These are phyloP conservation scores for Fusarium sp. DNA, from an alignment of 2,329 filamentous ascomycete species.

Conservation along the genomic window DNA sequence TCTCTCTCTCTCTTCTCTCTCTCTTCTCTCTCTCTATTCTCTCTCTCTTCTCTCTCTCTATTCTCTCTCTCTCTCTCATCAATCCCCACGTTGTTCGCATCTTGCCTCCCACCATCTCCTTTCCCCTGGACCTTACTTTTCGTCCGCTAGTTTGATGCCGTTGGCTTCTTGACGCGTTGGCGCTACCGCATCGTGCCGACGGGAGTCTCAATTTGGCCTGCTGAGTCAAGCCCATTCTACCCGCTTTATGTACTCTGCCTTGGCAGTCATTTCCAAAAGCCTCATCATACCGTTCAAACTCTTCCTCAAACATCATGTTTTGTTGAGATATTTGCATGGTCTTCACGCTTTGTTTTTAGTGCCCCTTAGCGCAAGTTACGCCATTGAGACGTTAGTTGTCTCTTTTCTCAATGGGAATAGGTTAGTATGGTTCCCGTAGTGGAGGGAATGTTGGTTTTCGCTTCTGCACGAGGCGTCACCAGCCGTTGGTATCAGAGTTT, in stretches of 20 bases:
- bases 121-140: slow-evolving; percentile 5
- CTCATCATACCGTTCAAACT: neutral
- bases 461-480: neutral
- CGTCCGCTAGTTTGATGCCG: neutral
- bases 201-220: neutral
- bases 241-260: neutral
- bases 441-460: neutral
- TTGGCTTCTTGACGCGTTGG: neutral
- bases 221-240: neutral
- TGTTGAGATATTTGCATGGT: neutral
- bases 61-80: neutral
- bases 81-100: slow-evolving; percentile 8
- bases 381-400: slow-evolving; percentile 23
- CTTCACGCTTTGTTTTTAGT: neutral
- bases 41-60: neutral
- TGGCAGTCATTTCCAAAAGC: neutral
- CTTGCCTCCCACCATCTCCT: slow-evolving; percentile 20
- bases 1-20: neutral
- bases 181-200: neutral
- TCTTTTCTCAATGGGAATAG: slow-evolving; percentile 26
- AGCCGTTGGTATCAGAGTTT: slow-evolving; percentile 11
- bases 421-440: neutral
- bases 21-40: neutral
- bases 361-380: neutral
- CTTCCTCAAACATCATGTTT: neutral